Conservation (phyloP, 2,329 filamentous ascomycete species). For the Byssoonygena ceratinophila region DNA sequence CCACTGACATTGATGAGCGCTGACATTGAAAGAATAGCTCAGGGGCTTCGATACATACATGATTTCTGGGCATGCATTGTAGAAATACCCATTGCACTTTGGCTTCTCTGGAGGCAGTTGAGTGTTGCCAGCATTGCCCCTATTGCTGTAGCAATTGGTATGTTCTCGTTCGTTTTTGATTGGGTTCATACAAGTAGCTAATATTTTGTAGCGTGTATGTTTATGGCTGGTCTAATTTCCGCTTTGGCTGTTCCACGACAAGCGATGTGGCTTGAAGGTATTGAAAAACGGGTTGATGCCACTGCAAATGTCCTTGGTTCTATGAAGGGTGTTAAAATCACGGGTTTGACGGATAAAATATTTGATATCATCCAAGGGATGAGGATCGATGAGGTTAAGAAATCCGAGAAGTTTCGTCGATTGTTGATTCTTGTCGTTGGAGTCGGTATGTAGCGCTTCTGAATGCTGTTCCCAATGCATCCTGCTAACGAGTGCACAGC, state of each 20-base stretch:
- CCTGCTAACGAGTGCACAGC: no score
- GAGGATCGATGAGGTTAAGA: slow-evolving; percentile 26
- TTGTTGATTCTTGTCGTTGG: no score
- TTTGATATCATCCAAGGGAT: slow-evolving; percentile 26
- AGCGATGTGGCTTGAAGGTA: no score
- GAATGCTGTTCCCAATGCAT: no score
- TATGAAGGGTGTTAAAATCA: slow-evolving; percentile 35
- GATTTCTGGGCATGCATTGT: slow-evolving; percentile 21
- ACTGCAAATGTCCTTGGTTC: slow-evolving; percentile 26
- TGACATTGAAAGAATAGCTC: slow-evolving; percentile 20
- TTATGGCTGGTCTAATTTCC: no score
- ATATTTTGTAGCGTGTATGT: no score
- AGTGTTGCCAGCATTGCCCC: background rate
- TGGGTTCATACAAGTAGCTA: no score
- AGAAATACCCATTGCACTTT: slow-evolving; percentile 3
- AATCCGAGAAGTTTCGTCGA: slow-evolving; percentile 12
- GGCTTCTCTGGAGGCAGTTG: slow-evolving; percentile 1
- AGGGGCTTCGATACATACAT: slow-evolving; percentile 18
- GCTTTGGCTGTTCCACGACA: no score
- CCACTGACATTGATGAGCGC: slow-evolving; percentile 22
- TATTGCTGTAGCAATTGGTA: background rate
- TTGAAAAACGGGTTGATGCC: slow-evolving; percentile 12
- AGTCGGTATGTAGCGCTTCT: no score
- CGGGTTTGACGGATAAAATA: slow-evolving; percentile 27
- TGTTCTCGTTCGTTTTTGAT: no score